phyloP scores from a whole-genome alignment of 1,284 basidiomycete genomes.

The Naganishia albida region DNA sequence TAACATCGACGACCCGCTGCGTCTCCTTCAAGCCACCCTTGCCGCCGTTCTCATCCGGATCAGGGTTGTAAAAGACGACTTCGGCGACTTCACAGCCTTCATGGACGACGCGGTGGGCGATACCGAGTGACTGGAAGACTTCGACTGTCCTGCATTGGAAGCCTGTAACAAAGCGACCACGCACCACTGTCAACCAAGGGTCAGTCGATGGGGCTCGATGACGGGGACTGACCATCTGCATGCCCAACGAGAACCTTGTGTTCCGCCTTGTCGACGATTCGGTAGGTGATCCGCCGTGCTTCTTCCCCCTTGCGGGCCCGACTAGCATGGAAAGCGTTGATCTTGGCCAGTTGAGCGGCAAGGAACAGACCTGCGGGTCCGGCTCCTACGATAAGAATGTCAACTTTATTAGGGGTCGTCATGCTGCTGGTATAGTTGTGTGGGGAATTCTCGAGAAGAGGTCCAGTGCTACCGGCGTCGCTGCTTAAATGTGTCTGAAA shows the following conservation, averaged over 20 bases:
- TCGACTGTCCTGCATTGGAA: constrained; percentile 44
- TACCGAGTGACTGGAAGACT: constrained; percentile 43
- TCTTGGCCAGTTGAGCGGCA: constrained; percentile 28
- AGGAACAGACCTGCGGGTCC: constrained; percentile 31
- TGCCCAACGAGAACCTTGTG: constrained; percentile 39
- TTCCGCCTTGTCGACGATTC: constrained; percentile 43
- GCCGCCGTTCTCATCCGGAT: constrained; percentile 23
- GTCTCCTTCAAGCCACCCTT: constrained; percentile 38
- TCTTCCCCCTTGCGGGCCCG: not conserved
- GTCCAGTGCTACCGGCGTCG: no score
- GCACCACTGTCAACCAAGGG: not conserved
- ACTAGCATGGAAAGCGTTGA: constrained; percentile 24
- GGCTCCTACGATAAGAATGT: constrained; percentile 31
- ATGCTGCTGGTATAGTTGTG: not conserved
- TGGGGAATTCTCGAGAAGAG: no score
- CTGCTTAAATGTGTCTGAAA: no score
- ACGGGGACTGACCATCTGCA: constrained; percentile 37
- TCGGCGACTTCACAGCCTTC: constrained; percentile 43
- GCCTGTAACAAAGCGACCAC: not conserved
- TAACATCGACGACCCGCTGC: constrained; percentile 40
- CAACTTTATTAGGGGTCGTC: constrained; percentile 6
- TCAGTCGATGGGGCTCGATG: not conserved
- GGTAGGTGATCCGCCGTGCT: constrained; percentile 34
- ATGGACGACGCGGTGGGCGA: constrained; percentile 38
- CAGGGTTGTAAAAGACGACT: constrained; percentile 42